Evolutionary conservation across 352 stramenopile genomes (phyloP).

Genomic region (Phytophthora hybrid): DNA sequence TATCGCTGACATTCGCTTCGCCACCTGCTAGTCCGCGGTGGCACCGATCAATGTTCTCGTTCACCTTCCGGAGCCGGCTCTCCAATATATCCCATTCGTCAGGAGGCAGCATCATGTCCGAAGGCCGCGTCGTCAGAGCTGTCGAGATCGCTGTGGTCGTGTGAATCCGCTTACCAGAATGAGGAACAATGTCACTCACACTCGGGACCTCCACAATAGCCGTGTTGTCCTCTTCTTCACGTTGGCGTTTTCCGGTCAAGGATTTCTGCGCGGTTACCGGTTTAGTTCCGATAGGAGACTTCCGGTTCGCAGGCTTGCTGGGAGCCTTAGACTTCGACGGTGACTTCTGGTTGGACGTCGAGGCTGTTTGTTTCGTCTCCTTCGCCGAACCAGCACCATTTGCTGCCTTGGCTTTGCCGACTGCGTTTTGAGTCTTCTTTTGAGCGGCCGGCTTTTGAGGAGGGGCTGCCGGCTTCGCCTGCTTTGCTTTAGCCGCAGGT

Average conservation of each 20-base stretch:
- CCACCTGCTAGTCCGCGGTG: constrained; percentile 56
- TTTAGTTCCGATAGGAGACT: constrained; percentile 5
- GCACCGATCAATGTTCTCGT: constrained; percentile 75
- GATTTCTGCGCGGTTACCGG: not conserved
- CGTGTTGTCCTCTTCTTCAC: constrained; percentile 35
- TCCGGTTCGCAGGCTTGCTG: constrained; percentile 11
- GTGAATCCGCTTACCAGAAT: constrained; percentile 55
- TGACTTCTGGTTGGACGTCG: constrained; percentile 8
- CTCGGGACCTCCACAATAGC: constrained; percentile 58
- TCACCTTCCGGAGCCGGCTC: constrained; percentile 68
- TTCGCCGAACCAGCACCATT: constrained; percentile 5
- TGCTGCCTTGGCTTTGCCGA: constrained; percentile 22
- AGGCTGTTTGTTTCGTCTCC: constrained; percentile 26
- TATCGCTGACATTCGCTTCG: constrained; percentile 59
- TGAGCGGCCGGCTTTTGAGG: constrained; percentile 3
- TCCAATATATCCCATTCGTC: constrained; percentile 78
- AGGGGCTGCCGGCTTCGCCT: constrained; percentile 15
- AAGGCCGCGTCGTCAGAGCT: constrained; percentile 45
- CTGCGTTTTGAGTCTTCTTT: constrained; percentile 38
- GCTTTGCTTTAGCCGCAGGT: constrained; percentile 17
- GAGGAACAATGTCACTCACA: constrained; percentile 53
- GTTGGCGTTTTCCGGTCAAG: constrained; percentile 44
- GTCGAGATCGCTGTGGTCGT: constrained; percentile 55
- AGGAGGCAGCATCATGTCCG: constrained; percentile 56
- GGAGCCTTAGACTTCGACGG: constrained; percentile 14